These are phyloP conservation scores for Raphanus hybrid DNA, from an alignment of 441 rosid species.

Conservation along the genomic window DNA sequence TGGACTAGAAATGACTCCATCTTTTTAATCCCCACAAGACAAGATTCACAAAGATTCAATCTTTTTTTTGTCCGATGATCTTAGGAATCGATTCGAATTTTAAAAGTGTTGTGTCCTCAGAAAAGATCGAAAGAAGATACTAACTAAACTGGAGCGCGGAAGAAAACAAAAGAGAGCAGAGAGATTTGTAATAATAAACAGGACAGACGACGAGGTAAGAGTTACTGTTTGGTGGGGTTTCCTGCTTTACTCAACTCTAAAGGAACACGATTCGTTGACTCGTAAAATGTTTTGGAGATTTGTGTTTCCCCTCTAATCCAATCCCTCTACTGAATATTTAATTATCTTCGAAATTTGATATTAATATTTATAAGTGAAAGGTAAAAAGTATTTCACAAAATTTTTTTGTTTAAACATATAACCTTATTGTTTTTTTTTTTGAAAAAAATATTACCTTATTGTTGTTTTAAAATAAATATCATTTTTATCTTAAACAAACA, in stretches of 20 bases:
- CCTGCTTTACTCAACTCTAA: not conserved
- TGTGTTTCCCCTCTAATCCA: not conserved
- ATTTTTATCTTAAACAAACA: not conserved
- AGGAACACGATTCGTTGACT: constrained; percentile 19
- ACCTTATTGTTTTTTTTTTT: no score
- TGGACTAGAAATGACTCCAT: constrained; percentile 61
- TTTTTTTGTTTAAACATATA: not conserved
- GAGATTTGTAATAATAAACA: not conserved
- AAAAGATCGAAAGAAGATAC: constrained; percentile 2
- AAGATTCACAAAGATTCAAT: not conserved
- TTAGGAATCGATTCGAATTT: constrained; percentile 1
- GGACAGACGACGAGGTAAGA: not conserved
- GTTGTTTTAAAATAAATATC: not conserved
- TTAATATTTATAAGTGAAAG: not conserved
- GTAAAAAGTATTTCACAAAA: not conserved
- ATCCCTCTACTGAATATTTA: not conserved
- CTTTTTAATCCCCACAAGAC: constrained; percentile 26
- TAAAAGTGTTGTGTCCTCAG: not conserved
- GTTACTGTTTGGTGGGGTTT: constrained; percentile 32
- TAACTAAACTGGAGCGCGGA: constrained; percentile 14
- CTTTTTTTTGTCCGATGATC: constrained; percentile 9
- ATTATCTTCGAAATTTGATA: not conserved
- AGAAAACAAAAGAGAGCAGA: constrained; percentile 10
- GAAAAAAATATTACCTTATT: not conserved
- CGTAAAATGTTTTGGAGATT: constrained; percentile 9